A percentile compares a stretch with the other conserved stretches of the same genome.
phyloP scores from a whole-genome alignment of 2,329 filamentous ascomycete species.

The Cladosporium sp. region DNA sequence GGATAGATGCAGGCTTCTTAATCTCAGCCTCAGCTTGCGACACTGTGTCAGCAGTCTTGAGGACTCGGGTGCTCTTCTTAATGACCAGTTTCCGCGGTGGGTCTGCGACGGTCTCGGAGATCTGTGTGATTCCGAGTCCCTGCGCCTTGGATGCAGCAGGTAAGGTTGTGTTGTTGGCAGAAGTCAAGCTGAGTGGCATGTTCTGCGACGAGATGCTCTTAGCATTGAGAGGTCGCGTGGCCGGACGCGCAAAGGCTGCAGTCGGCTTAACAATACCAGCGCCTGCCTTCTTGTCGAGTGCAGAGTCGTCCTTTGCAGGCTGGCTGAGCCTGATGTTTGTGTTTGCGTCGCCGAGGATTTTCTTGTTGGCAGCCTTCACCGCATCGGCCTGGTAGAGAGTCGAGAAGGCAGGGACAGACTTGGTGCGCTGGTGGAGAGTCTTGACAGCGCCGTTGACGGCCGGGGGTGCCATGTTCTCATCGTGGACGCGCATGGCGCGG shows the following conservation, averaged over 20 bases:
- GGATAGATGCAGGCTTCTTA: neutral
- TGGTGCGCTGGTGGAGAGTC: conserved; percentile 72
- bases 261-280: conserved; percentile 37
- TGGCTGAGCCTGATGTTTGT: conserved; percentile 28
- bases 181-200: conserved; percentile 21
- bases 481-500: conserved; percentile 57
- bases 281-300: conserved; percentile 44
- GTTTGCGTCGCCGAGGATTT: conserved; percentile 39
- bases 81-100: conserved; percentile 25
- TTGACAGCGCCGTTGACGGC: conserved; percentile 44
- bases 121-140: conserved; percentile 1
- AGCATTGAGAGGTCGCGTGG: conserved; percentile 52
- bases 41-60: conserved; percentile 22
- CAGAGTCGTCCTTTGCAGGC: conserved; percentile 54
- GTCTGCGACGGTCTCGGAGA: conserved; percentile 13
- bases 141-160: conserved; percentile 26
- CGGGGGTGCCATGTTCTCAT: conserved; percentile 63
- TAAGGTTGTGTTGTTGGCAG: conserved; percentile 28
- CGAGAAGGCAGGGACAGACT: conserved; percentile 66
- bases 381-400: conserved; percentile 48
- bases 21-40: conserved; percentile 5
- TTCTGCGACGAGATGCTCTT: conserved; percentile 35
- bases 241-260: conserved; percentile 48
- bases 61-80: conserved; percentile 33
- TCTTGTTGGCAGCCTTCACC: conserved; percentile 63